These are phyloP conservation scores for Cryptomeria japonica DNA, from an alignment of 75 land plant genomes.

Conservation along the genomic window DNA sequence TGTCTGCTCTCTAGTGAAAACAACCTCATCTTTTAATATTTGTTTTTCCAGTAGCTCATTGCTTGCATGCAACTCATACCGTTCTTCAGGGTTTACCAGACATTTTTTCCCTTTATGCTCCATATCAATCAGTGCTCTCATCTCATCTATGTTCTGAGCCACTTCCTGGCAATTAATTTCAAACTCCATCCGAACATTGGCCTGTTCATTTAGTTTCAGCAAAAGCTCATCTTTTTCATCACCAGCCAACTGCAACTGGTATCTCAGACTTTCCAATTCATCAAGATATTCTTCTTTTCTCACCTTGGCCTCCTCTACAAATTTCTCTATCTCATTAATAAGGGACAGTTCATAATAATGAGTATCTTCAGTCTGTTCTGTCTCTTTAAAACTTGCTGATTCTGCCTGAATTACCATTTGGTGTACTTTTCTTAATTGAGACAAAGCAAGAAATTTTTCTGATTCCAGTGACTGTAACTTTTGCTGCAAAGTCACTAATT, in stretches of 20 bases:
- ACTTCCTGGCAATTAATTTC: slow-evolving; percentile 12
- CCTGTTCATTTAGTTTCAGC: slow-evolving; percentile 35
- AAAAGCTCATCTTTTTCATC: slow-evolving; percentile 31
- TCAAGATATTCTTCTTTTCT: slow-evolving; percentile 8
- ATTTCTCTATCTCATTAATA: not conserved
- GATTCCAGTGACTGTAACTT: slow-evolving; percentile 10
- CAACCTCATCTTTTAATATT: not conserved
- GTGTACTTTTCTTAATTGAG: not conserved
- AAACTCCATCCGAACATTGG: slow-evolving; percentile 20
- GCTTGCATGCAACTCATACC: slow-evolving; percentile 4
- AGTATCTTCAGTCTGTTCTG: slow-evolving; percentile 7
- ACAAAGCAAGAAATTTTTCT: slow-evolving; percentile 2
- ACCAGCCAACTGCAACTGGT: slow-evolving; percentile 31
- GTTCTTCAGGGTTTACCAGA: slow-evolving; percentile 13
- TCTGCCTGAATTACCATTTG: not conserved
- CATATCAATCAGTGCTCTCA: slow-evolving; percentile 24
- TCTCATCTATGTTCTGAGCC: slow-evolving; percentile 18
- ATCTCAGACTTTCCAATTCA: slow-evolving; percentile 29
- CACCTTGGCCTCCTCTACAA: not conserved
- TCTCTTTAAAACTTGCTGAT: slow-evolving; percentile 3
- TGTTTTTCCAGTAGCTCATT: not conserved
- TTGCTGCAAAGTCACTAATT: slow-evolving; percentile 4
- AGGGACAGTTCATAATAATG: not conserved
- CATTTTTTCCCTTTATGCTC: slow-evolving; percentile 16
- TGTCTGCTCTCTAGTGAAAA: slow-evolving; percentile 2